phyloP scores from a whole-genome alignment of 2,329 filamentous ascomycete species.

The Alternaria gaisen region DNA sequence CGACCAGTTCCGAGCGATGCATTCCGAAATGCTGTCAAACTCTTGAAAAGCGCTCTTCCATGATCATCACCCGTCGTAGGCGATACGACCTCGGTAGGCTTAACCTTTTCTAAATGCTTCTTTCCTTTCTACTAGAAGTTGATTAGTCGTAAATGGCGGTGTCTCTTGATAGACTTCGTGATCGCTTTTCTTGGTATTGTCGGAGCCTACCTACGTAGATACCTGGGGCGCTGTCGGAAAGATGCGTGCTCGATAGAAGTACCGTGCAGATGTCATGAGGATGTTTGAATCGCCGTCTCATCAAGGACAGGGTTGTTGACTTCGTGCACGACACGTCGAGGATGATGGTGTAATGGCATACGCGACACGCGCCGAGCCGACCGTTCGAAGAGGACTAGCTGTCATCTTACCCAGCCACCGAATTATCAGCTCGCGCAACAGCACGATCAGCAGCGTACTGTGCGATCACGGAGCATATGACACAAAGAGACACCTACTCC shows the following conservation, averaged over 20 bases:
- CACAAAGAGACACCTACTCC: not conserved
- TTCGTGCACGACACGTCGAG: not conserved
- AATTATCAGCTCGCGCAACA: not conserved
- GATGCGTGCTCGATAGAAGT: not conserved
- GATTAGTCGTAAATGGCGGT: not conserved
- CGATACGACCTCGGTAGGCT: not conserved
- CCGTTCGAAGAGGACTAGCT: not conserved
- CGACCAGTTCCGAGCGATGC: not conserved
- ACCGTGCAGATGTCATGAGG: not conserved
- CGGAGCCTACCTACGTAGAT: not conserved
- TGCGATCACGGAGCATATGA: not conserved
- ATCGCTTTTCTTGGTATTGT: not conserved
- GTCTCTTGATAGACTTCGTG: not conserved
- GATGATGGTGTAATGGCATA: not conserved
- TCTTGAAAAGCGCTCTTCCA: not conserved
- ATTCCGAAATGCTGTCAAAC: not conserved
- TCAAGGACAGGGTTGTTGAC: not conserved
- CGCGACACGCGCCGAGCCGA: not conserved
- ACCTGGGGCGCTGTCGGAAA: not conserved
- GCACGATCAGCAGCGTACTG: not conserved
- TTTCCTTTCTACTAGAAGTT: not conserved
- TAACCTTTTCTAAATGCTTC: not conserved
- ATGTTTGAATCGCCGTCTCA: not conserved
- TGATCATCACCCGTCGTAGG: not conserved
- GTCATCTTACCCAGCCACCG: not conserved